Evolutionary conservation across 1,284 basidiomycete genomes (phyloP), one percentile per base, ranked within the genome.

Genomic region (Spongispora temasekensis): DNA sequence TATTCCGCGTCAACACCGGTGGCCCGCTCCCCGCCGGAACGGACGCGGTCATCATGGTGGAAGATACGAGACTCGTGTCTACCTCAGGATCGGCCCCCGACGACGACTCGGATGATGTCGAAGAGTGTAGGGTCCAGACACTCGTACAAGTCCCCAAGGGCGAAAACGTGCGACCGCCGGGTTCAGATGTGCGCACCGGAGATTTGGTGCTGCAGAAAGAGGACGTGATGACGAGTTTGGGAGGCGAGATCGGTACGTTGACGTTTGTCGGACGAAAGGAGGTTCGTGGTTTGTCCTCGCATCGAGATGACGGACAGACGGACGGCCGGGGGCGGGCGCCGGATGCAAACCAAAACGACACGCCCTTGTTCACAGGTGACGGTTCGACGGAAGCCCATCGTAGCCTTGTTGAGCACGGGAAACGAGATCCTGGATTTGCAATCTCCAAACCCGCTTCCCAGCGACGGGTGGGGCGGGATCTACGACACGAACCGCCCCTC

Each of bases 41-140:
- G 8, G 89, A 95, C 69, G 77, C 91, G 0, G 88, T 95, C 1
- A 88, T 96, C 71, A 95, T 95, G 93, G 94, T 96, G 19, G 94
- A 96, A 75, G 94, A 96, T 69, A 95, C 94, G 0, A 83, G 85
- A 57, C 79, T 96, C 13, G 76, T 86, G 15, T 82, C 83, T 10
- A 83, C 82, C n/a, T n/a, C n/a, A n/a, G n/a, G n/a, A n/a, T n/a
- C n/a, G n/a, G n/a, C n/a, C n/a, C n/a, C n/a, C 1, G 65, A 75
- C 56, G 72, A 77, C 32, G 74, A 76, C 71, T n/a, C 85, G 84
- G 54, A 83, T 62, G 75, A 79, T 37, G 73, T 74, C 5, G 93
- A 95, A 70, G 93, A 95, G 71, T 77, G 79, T 28, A 81, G 85
- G 61, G 85, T 95, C 2, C 81, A 84, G 66, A 85, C 87, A 0